Evolutionary conservation across 495 filamentous ascomycete species (phyloP), one percentile per base, ranked within the genome.

Genomic region (Pseudomonodictys pantanalensis): DNA sequence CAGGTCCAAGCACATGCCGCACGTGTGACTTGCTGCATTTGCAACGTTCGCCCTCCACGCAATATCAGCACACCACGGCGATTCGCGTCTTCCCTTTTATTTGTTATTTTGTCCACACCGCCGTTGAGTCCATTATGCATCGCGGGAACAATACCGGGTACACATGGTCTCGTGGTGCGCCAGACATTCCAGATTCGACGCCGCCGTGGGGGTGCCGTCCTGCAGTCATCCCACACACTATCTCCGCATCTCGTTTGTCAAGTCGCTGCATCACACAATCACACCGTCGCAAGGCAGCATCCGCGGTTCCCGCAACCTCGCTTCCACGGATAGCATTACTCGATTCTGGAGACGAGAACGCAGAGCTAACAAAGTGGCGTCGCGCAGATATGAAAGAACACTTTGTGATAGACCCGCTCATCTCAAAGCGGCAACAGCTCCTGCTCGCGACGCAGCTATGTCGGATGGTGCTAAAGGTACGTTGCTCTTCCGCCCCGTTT

Each of bases 391-490:
- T 97, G 93, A 86, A 86, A 73, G 83, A 96, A 71, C 88, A 92
- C 62, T 97, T 97, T 75, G 95, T 96, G 56, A 96, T 99, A 68
- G 93, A 99, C 68, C 93, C 93, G 26, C 77, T 99, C 56, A 97
- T 99, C 69, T 91, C 92, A 58, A 99, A 99, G 81, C 84, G 90
- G 70, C 91, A 96, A 78, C 93, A 99, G 76, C 81, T 99, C 56
- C 80, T 96, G 72, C 81, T 99, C 50, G 93, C 93, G 15, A 97
- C 93, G 18, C 93, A 99, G 77, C 82, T 99, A 25, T 97, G 95
- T 79, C 86, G 93, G 55, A 99, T 99, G 93, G 93, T 99, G 64
- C 83, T 99, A 56, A 99, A 99, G 85, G 88, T 93, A 72, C 82
- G 89, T 51, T 47, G 29, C 26, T n/a, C 28, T 12, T 26, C 39